Percentiles rank a stretch among this genome's conserved stretches.
phyloP scores from a whole-genome alignment of 768 basidiomycete genomes.

The Mycena olivaceomarginata region DNA sequence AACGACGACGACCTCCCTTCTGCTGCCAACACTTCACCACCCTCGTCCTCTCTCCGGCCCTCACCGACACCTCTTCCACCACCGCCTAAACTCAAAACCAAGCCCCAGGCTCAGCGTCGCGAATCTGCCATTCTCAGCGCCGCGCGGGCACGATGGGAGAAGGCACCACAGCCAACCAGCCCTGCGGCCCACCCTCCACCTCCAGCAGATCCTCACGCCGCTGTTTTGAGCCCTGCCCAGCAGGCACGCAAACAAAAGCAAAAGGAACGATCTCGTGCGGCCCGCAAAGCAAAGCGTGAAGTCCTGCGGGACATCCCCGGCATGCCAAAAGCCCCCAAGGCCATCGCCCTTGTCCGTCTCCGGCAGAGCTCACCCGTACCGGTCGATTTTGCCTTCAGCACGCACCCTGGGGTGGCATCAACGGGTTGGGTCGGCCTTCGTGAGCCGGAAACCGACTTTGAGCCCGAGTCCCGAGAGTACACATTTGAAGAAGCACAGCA shows the following conservation, averaged over 20 bases:
- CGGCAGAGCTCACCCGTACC: background rate
- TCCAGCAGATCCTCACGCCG: no score
- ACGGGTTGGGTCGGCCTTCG: constrained; percentile 20
- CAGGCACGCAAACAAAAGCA: background rate
- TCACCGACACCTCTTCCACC: no score
- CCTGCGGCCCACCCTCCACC: no score
- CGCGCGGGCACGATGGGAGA: no score
- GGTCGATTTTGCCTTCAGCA: background rate
- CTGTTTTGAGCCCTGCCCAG: no score
- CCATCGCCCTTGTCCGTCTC: background rate
- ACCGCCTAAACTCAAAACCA: no score
- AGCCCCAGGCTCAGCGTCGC: no score
- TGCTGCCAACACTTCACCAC: no score
- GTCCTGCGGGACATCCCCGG: background rate
- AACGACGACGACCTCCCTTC: no score
- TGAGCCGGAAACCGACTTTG: background rate
- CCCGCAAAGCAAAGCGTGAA: background rate
- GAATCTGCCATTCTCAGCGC: no score
- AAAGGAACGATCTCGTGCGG: background rate
- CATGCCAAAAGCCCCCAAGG: background rate
- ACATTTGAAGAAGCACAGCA: background rate
- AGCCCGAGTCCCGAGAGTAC: background rate
- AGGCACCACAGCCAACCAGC: no score
- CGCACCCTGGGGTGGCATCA: background rate
- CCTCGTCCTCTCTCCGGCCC: no score